Evolutionary conservation across 495 filamentous ascomycete genomes (phyloP), one percentile per base, ranked within the genome.

Genomic region (Barbatosphaeria neglecta): DNA sequence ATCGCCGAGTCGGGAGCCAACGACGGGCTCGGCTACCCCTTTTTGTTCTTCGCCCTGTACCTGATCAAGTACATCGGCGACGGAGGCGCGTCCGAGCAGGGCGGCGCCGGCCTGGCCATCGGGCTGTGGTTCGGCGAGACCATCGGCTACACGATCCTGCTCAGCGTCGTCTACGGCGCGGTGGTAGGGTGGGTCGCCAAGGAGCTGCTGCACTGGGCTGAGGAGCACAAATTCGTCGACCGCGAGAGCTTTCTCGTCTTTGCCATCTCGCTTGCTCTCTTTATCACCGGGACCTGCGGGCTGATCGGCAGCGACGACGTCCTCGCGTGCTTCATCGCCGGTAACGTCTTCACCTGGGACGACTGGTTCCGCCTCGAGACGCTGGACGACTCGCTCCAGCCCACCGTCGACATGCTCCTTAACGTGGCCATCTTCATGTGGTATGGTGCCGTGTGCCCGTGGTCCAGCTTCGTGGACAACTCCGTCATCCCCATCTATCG

Each of bases 351-450:
- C 52, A 94, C 86, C 4, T 86, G 84, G 75, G 89, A 78, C 68
- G 90, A 95, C 65, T 94, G 87, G 89, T 95, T 93, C 64, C 84
- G 90, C 1, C 70, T 90, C 0, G 84, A 85, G 60, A 95, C 88
- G 1, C 67, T 84, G 49, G 88, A 94, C 59, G 90, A 95, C 51
- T 88, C 82, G 8, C 72, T 97, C 20, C 86, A 95, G 56, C 87
- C 90, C 0, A 95, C 87, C 2, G 85, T 95, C 45, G 89, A 95
- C 82, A 73, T 77, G 71, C 62, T 78, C 41, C 69, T 79, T 22
- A 95, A 95, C 57, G 69, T 94, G 15, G 67, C 84, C 13, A 75
- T 95, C 37, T 95, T 95, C 63, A 83, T 89, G 66, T 97, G 87
- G 87, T 92, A 85, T 54, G 90, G 90, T 9, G 84, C 86, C 6